Evolutionary conservation across 2,329 filamentous ascomycete species (phyloP), one percentile per base, ranked within the genome.

Genomic region (Alternaria postmessia): DNA sequence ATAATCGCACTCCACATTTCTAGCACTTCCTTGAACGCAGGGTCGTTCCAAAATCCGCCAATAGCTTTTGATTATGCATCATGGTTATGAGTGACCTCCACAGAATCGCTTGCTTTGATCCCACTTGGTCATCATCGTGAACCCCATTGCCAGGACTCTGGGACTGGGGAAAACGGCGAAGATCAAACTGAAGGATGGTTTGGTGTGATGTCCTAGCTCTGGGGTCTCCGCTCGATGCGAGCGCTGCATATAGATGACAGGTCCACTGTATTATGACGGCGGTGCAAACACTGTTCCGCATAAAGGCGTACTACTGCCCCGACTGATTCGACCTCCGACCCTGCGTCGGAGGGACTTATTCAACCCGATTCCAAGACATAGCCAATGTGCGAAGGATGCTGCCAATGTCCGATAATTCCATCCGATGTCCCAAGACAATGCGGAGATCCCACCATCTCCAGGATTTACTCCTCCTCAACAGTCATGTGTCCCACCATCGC

Each of bases 401-500:
- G 52, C 44, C 52, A 51, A 56, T 38, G 44, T 56, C 57, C 39
- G 57, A 49, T 55, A 44, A 44, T 38, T 28, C 44, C 57, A 59
- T 55, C 43, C 16, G 39, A 38, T 20, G 38, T 43, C 48, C 51
- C 24, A 41, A 44, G 44, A 32, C 39, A 38, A 20, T 49, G 51
- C 49, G 57, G 57, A 49, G 51, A 47, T 44, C 44, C 57, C 44
- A 44, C 57, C 34, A 32, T 59, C 57, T 55, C 44, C 51, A 55
- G 43, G 22, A 44, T 49, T 24, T 44, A 34, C 44, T 59, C 18
- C 43, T 48, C 34, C 46, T 49, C 39, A 18, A 41, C 43, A 55
- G 51, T 55, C 57, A 55, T 55, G 51, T 55, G 51, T 59, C 57
- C 57, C 57, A 55, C 51, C 44, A 55, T 55, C 51, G 46, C 46